Evolutionary conservation across 2,329 filamentous ascomycete species (phyloP).

Genomic region (Aspergillus tamarii): DNA sequence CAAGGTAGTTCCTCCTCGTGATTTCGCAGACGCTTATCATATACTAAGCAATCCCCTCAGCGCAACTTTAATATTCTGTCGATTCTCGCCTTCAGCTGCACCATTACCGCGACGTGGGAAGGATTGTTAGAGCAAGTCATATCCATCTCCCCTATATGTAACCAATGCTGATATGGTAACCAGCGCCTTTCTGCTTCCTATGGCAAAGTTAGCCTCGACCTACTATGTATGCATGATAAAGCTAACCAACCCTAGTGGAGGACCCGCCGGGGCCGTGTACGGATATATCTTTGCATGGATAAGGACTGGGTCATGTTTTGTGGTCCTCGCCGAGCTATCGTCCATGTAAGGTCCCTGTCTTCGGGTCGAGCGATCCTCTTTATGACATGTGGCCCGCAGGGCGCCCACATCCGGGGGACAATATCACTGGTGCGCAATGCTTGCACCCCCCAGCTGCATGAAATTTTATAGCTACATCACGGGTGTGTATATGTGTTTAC

Average conservation of each 20-base stretch:
- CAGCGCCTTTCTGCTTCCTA: neutral
- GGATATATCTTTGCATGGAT: slow-evolving; percentile 36
- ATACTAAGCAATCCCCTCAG: slow-evolving; percentile 8
- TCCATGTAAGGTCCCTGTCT: slow-evolving; percentile 30
- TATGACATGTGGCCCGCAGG: slow-evolving; percentile 19
- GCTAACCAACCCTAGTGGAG: slow-evolving; percentile 27
- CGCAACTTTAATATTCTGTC: slow-evolving; percentile 26
- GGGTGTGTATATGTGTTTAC: slow-evolving; percentile 30
- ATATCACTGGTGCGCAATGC: slow-evolving; percentile 45
- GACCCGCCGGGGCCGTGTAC: slow-evolving; percentile 35
- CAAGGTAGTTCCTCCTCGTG: slow-evolving; percentile 12
- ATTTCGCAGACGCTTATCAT: neutral
- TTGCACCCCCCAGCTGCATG: slow-evolving; percentile 38
- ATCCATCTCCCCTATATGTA: neutral
- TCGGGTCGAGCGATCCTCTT: neutral
- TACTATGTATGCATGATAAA: neutral
- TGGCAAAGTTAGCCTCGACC: neutral
- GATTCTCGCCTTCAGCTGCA: slow-evolving; percentile 27
- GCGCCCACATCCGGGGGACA: slow-evolving; percentile 39
- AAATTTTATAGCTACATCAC: slow-evolving; percentile 44
- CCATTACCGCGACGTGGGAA: slow-evolving; percentile 28
- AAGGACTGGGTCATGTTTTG: slow-evolving; percentile 28
- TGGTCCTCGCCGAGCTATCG: slow-evolving; percentile 33
- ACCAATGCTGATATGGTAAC: too few species aligned
- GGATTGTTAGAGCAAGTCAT: slow-evolving; percentile 19